phyloP scores from a whole-genome alignment of 441 rosid species.

The Omphalea diandra region DNA sequence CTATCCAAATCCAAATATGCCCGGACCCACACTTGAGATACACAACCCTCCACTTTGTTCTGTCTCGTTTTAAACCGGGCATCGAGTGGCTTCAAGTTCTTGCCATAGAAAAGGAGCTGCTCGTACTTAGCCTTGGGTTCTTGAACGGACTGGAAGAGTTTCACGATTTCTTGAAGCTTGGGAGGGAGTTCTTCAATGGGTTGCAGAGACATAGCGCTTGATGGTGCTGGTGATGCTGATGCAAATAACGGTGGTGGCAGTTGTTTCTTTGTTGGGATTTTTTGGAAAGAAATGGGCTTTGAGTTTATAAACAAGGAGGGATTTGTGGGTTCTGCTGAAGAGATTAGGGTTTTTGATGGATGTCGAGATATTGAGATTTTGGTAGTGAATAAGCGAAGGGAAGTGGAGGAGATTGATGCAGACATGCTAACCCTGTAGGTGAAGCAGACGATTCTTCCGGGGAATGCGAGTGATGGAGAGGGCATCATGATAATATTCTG shows the following conservation, averaged over 20 bases:
- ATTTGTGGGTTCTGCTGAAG: constrained; percentile 25
- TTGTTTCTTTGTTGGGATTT: constrained; percentile 28
- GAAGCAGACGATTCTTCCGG: neutral
- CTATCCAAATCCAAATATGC: constrained; percentile 54
- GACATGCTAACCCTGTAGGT: neutral
- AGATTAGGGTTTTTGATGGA: constrained; percentile 8
- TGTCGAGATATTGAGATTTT: constrained; percentile 26
- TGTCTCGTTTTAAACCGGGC: constrained; percentile 59
- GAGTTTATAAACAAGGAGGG: constrained; percentile 24
- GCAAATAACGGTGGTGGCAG: constrained; percentile 21
- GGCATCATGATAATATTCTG: neutral
- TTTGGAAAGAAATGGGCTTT: constrained; percentile 50
- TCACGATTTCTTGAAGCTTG: constrained; percentile 63
- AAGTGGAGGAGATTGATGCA: constrained; percentile 27
- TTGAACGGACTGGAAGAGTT: constrained; percentile 57
- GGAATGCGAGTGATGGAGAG: neutral
- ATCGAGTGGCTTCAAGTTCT: constrained; percentile 65
- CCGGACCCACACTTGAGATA: constrained; percentile 90
- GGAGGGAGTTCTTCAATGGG: constrained; percentile 81
- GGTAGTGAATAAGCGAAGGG: constrained; percentile 35
- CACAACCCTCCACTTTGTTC: constrained; percentile 86
- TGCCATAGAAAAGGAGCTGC: constrained; percentile 79
- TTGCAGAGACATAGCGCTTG: constrained; percentile 47
- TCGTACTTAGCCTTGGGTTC: constrained; percentile 75
- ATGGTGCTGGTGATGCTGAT: too few relatives aligned